Base-by-base conservation (phyloP, 2,329 filamentous ascomycete species). In the Septoria linicola region DNA sequence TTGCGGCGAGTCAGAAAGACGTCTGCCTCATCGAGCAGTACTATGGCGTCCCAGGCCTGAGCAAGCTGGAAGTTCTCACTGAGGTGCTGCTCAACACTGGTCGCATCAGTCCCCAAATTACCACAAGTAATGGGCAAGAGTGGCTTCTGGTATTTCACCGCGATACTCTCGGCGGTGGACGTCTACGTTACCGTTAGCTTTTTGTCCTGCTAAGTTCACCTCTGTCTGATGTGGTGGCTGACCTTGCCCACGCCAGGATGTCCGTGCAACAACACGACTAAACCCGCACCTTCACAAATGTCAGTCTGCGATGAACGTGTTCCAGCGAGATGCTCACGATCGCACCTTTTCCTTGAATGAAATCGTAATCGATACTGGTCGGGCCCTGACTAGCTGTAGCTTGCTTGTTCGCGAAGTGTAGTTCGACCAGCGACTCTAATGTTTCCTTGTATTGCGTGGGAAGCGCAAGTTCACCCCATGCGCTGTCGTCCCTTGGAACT, bases 11-110 rank as follows among this genome's bases (percentile, higher is more conserved):
- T 78, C 7, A 84, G 74, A 65, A 80, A 83, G 16, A 82, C 78
- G 49, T 83, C 81, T 2, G 78, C 79, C 63, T 84, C 80, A 61
- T 83, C 80, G 4, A 83, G 70, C 2, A 83, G 71, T 5, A 81
- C 72, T 4, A 81, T 70, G 13, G 76, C 77, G 2, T 75, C 73
- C 67, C 78, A 82, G 1, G 32, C 21, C 36, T 59, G 42, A 8
- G 54, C 59, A 3, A 60, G 45, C 11, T 46, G 32, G 40, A 62
- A 58, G 32, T 35, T 36, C 8, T 50, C 46, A 4, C 17, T 23
- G 6, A 64, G 49, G 1, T 37, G 10, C 8, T 41, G 41, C 36
- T 59, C 57, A 3, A 59, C 53, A 3, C 14, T 37, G 5, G 41
- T 25, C 5, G 50, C 36, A 3, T 45, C 41, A 4, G 21, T 35